Conservation (phyloP, 441 rosid species). For the Hura crepitans region DNA sequence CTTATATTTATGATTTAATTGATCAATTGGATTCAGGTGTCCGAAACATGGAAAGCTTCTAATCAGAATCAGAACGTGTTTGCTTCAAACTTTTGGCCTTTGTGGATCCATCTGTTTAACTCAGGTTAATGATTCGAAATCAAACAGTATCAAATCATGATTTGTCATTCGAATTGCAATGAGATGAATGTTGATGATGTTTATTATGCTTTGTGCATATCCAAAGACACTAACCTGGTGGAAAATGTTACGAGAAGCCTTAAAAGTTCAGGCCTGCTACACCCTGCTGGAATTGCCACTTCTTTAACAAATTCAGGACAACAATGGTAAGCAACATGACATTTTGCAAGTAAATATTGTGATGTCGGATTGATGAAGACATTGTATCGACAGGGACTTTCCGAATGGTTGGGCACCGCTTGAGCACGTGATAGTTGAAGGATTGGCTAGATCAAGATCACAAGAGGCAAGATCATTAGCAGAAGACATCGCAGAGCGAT, state of each 20-base stretch:
- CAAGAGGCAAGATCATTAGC: slow-evolving; percentile 59
- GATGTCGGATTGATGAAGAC: not conserved
- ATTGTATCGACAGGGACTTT: slow-evolving; percentile 55
- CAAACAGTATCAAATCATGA: no score
- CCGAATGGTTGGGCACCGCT: slow-evolving; percentile 96
- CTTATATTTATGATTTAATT: not conserved
- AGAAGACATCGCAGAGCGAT: slow-evolving; percentile 62
- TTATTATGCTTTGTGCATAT: not conserved
- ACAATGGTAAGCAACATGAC: slow-evolving; percentile 55
- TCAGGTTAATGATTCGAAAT: slow-evolving; percentile 44
- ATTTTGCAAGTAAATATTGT: not conserved
- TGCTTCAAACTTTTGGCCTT: slow-evolving; percentile 79
- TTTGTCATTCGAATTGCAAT: no score
- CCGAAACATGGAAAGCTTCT: slow-evolving; percentile 45
- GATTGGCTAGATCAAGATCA: slow-evolving; percentile 53
- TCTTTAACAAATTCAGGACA: slow-evolving; percentile 60
- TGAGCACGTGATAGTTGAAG: slow-evolving; percentile 85
- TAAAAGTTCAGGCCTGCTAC: slow-evolving; percentile 56
- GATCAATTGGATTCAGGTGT: slow-evolving; percentile 36
- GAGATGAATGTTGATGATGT: not conserved
- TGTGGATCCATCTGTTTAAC: slow-evolving; percentile 66
- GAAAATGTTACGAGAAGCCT: slow-evolving; percentile 51
- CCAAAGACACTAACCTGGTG: slow-evolving; percentile 49
- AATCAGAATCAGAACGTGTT: slow-evolving; percentile 59
- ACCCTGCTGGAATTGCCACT: slow-evolving; percentile 66